These are phyloP conservation scores for Anacardium occidentale DNA, from an alignment of 345 rosid genomes.

Conservation along the genomic window DNA sequence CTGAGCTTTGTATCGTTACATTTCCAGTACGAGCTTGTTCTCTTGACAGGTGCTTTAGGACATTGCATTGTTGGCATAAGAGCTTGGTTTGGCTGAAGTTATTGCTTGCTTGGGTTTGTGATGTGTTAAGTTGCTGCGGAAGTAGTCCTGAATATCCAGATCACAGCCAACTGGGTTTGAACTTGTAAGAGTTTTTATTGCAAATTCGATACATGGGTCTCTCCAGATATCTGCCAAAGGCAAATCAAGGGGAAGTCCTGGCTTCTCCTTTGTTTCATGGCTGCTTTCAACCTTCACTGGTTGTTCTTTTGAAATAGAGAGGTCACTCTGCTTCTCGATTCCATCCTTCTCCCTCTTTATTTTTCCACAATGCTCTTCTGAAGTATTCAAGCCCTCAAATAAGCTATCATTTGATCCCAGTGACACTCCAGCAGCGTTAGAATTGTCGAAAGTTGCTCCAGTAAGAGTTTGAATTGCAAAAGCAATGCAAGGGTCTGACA, in stretches of 20 bases:
- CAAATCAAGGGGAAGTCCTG: slow-evolving; percentile 28
- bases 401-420: slow-evolving; percentile 34
- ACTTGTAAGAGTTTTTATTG: slow-evolving; percentile 83
- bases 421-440: slow-evolving; percentile 30
- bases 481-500: slow-evolving; percentile 93
- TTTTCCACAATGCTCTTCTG: slow-evolving; percentile 23
- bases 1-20: slow-evolving; percentile 23
- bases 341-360: slow-evolving; percentile 17
- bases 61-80: slow-evolving; percentile 40
- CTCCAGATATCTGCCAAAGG: slow-evolving; percentile 55
- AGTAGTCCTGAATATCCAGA: slow-evolving; percentile 33
- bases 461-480: slow-evolving; percentile 94
- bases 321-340: slow-evolving; percentile 18
- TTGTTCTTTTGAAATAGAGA: slow-evolving; percentile 20
- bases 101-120: slow-evolving; percentile 36
- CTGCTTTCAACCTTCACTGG: slow-evolving; percentile 21
- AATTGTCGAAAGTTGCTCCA: slow-evolving; percentile 48
- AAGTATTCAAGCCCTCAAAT: slow-evolving; percentile 15
- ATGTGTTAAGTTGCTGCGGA: slow-evolving; percentile 36
- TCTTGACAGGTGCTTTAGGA: slow-evolving; percentile 26
- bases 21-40: slow-evolving; percentile 21
- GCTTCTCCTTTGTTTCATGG: slow-evolving; percentile 23
- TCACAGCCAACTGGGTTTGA: slow-evolving; percentile 63
- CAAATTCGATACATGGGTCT: slow-evolving; percentile 94
- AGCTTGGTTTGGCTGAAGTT: slow-evolving; percentile 39